A percentile compares a stretch with the other conserved stretches of the same genome.
These are phyloP conservation scores for Sporisorium scitamineum DNA, from an alignment of 1,284 basidiomycete genomes.

Conservation along the genomic window DNA sequence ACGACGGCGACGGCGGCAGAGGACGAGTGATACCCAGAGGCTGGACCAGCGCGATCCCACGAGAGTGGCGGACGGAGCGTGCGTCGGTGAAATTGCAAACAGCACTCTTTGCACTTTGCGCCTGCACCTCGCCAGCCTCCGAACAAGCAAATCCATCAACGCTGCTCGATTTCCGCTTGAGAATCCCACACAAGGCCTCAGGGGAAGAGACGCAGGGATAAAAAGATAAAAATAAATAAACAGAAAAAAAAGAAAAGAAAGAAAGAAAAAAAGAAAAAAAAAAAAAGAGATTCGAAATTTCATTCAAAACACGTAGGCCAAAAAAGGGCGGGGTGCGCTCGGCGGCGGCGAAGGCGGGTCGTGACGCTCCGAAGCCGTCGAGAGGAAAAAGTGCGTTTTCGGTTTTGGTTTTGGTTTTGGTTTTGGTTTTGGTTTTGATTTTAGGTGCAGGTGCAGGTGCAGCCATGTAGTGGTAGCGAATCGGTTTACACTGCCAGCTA, in stretches of 20 bases:
- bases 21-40: not conserved
- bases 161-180: not conserved
- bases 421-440: too few species aligned
- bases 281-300: not conserved
- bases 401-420: too few species aligned
- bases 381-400: not conserved
- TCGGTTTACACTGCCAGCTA: too few species aligned
- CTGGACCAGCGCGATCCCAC: not conserved
- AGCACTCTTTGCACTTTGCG: too few species aligned
- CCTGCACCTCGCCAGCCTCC: not conserved
- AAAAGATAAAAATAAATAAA: not conserved
- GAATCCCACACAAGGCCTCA: too few species aligned
- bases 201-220: too few species aligned
- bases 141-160: too few species aligned
- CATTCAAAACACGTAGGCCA: not conserved
- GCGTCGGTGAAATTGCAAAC: constrained; percentile 19
- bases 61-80: constrained; percentile 3
- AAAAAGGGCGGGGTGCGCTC: too few species aligned
- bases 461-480: not conserved
- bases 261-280: not conserved
- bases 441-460: too few species aligned
- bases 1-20: not conserved
- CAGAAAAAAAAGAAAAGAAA: not conserved
- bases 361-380: not conserved
- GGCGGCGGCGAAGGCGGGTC: too few species aligned